Base-by-base conservation (phyloP, 805 yeast genomes). In the Monosporozyma siamensis region DNA sequence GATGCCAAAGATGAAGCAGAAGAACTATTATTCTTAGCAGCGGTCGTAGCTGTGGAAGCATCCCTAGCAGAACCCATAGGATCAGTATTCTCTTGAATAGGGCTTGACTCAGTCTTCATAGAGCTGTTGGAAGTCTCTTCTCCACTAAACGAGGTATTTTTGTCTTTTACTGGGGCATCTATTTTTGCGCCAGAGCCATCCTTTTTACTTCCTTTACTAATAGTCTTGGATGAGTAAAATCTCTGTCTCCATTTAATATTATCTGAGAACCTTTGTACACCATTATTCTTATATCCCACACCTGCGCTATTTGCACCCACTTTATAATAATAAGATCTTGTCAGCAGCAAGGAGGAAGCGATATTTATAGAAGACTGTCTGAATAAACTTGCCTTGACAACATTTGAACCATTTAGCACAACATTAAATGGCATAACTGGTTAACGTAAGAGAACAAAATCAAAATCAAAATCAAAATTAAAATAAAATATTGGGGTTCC, bases 231-330 rank as follows among this genome's bases (percentile, higher is more conserved):
- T 4, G 32, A 29, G 21, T 29, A 30, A 10, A 39, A 29, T 24
- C 24, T 39, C 17, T 39, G 21, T 21, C 41, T 39, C 41, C 41
- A 39, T 12, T 18, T 4, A 10, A 30, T 15, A 29, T 39, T 39
- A 21, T 39, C 27, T 8, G 18, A n/a, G n/a, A 27, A 39, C 17
- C 41, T 39, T 15, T 22, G 39, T 14, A 24, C n/a, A 6, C 20
- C 20, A 23, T 26, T 30, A 24, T 30, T 39, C 14, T 23, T 14
- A 15, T 29, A 26, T 18, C 23, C 24, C 12, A n/a, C 6, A 6
- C 17, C n/a, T 17, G 14, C 21, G 4, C 10, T 15, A 29, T 14
- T 29, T 18, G 20, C 21, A 4, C 10, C 20, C 18, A 20, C 30
- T 6, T 17, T 7, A n/a, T n/a, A 26, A 20, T n/a, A 23, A 9